These are phyloP conservation scores for Tricholoma flavovirens DNA, from an alignment of 768 basidiomycete genomes.

Conservation along the genomic window DNA sequence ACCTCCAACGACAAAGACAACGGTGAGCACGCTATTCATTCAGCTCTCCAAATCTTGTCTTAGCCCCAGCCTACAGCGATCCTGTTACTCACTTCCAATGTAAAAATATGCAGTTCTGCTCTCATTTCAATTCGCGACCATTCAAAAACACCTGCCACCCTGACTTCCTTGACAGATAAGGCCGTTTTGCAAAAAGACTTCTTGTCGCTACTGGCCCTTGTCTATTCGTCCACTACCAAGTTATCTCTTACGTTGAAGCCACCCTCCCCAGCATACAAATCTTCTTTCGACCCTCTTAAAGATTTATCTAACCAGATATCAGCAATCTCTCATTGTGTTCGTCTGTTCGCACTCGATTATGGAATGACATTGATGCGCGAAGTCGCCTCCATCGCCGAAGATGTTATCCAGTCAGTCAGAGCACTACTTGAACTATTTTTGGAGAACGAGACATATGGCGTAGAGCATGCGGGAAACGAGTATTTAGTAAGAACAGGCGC, in stretches of 20 bases:
- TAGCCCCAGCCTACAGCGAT: conserved; percentile 19
- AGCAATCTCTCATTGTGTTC: conserved; percentile 45
- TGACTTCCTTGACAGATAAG: conserved; percentile 26
- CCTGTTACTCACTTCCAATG: conserved; percentile 26
- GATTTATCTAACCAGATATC: conserved; percentile 47
- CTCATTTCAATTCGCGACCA: conserved; percentile 21
- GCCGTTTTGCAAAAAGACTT: conserved; percentile 48
- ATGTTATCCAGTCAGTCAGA: conserved; percentile 39
- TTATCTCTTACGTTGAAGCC: conserved; percentile 60
- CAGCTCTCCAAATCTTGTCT: neutral
- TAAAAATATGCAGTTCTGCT: conserved; percentile 35
- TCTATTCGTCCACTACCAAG: conserved; percentile 55
- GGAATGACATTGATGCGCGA: conserved; percentile 45
- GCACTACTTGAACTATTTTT: conserved; percentile 41
- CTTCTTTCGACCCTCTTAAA: conserved; percentile 45
- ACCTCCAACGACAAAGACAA: conserved; percentile 8
- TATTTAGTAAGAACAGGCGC: conserved; percentile 53
- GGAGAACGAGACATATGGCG: conserved; percentile 22
- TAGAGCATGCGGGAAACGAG: conserved; percentile 31
- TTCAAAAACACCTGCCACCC: conserved; percentile 18
- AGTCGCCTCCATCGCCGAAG: conserved; percentile 30
- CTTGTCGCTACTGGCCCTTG: conserved; percentile 48
- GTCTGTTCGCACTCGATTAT: conserved; percentile 37
- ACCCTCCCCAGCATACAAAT: conserved; percentile 43
- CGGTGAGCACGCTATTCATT: conserved; percentile 1